Evolutionary conservation across 1,284 basidiomycete species (phyloP).

Genomic region (Ganoderma leucocontextum): DNA sequence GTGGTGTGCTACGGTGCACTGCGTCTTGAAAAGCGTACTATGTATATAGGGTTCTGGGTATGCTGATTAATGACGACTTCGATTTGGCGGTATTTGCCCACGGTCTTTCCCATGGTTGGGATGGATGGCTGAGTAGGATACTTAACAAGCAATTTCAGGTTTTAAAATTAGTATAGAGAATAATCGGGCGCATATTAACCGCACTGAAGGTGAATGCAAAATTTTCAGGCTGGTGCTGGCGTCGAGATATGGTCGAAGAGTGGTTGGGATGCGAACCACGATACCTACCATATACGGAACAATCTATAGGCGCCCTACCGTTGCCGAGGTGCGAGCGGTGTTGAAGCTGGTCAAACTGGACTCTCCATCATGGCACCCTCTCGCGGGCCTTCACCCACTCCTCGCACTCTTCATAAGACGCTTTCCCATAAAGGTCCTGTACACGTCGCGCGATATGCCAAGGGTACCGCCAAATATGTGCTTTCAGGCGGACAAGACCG

Average conservation of each 20-base stretch:
- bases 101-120: neutral
- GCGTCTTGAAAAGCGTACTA: too few relatives aligned
- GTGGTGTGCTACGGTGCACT: neutral
- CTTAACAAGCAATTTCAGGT: too few relatives aligned
- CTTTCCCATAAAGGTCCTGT: slow-evolving; percentile 83
- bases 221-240: neutral
- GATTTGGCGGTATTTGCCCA: slow-evolving; percentile 5
- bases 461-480: slow-evolving; percentile 87
- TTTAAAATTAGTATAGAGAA: too few relatives aligned
- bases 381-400: slow-evolving; percentile 63
- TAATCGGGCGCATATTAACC: too few relatives aligned
- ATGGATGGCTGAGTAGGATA: too few relatives aligned
- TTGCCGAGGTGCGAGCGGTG: too few relatives aligned
- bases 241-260: neutral
- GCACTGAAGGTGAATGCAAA: too few relatives aligned
- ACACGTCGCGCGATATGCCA: slow-evolving; percentile 86
- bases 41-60: neutral
- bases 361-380: slow-evolving; percentile 60
- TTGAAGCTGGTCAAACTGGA: too few relatives aligned
- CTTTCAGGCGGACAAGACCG: slow-evolving; percentile 94
- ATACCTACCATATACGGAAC: neutral
- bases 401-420: slow-evolving; percentile 68
- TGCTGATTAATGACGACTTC: slow-evolving; percentile 13
- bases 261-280: neutral
- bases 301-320: neutral